A percentile compares a stretch with the other conserved stretches of the same genome.
These are phyloP conservation scores for Lagenidium giganteum DNA, from an alignment of 352 stramenopile genomes.

Conservation along the genomic window DNA sequence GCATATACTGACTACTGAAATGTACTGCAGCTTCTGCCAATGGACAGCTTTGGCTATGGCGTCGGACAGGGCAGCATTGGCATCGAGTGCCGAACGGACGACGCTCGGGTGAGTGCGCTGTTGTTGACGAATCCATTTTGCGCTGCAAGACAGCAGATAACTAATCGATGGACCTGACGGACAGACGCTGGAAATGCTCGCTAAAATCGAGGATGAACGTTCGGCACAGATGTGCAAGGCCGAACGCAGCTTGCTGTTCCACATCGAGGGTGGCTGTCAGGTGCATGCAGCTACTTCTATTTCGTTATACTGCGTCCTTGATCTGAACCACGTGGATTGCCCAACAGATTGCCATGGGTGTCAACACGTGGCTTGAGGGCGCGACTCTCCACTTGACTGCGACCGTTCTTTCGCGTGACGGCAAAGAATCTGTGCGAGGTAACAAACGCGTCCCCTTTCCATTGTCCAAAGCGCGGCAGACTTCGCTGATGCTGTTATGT, in stretches of 20 bases:
- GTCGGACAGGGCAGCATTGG: constrained; percentile 85
- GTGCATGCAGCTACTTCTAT: no score
- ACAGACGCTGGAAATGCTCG: constrained; percentile 74
- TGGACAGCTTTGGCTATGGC: constrained; percentile 73
- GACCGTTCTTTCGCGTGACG: constrained; percentile 69
- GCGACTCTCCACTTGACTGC: constrained; percentile 65
- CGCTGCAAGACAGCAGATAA: no score
- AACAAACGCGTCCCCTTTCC: constrained; percentile 1
- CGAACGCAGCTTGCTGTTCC: constrained; percentile 77
- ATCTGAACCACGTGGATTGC: no score
- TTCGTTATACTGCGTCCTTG: background rate
- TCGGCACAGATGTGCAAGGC: constrained; percentile 77
- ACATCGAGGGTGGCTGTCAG: constrained; percentile 84
- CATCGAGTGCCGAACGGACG: constrained; percentile 72
- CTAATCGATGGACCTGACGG: no score
- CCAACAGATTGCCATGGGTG: constrained; percentile 80
- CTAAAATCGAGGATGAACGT: constrained; percentile 68
- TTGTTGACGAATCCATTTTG: background rate
- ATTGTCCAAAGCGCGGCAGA: no score
- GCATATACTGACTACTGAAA: no score
- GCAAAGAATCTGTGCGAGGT: constrained; percentile 54
- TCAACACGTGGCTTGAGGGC: constrained; percentile 58
- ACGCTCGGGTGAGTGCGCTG: constrained; percentile 25
- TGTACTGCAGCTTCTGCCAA: constrained; percentile 39
- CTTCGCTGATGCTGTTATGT: no score